Conservation (phyloP, 208 protist species). For the Acanthamoeba lugdunensis region DNA sequence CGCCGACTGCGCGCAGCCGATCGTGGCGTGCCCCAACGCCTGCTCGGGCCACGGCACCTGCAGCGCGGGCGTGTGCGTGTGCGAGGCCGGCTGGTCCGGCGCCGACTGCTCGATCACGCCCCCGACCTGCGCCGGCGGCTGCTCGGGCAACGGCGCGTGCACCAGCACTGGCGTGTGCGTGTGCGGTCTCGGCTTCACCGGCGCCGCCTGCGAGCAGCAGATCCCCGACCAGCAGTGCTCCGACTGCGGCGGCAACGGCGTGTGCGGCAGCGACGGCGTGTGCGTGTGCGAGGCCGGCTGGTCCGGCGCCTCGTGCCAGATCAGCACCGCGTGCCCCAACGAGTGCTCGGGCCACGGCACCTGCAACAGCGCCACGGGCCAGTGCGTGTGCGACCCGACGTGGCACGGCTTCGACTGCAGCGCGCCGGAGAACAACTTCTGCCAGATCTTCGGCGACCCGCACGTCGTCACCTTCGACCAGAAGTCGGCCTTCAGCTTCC, state of each 20-base stretch:
- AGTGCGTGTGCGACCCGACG: conserved; percentile 19
- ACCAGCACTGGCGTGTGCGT: not conserved
- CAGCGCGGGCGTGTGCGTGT: conserved; percentile 33
- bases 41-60: conserved; percentile 60
- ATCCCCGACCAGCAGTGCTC: not conserved
- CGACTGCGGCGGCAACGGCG: conserved; percentile 37
- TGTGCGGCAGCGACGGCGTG: conserved; percentile 19
- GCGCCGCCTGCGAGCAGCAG: not conserved
- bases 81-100: conserved; percentile 34
- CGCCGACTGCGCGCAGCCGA: conserved; percentile 21
- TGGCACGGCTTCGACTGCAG: conserved; percentile 45
- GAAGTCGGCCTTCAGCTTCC: conserved; percentile 49
- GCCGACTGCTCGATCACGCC: conserved; percentile 40
- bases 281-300: conserved; percentile 51
- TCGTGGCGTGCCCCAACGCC: conserved; percentile 2
- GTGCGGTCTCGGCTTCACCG: conserved; percentile 47
- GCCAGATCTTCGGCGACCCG: conserved; percentile 59
- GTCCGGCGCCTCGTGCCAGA: not conserved
- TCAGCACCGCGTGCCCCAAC: conserved; percentile 44
- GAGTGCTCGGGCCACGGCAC: conserved; percentile 53
- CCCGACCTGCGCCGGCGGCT: conserved; percentile 18
- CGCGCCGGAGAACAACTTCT: conserved; percentile 27
- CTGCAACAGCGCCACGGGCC: conserved; percentile 1
- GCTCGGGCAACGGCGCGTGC: conserved; percentile 47
- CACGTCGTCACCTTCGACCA: conserved; percentile 17